phyloP scores from a whole-genome alignment of 768 basidiomycete species.

The Plicaturopsis crispa region DNA sequence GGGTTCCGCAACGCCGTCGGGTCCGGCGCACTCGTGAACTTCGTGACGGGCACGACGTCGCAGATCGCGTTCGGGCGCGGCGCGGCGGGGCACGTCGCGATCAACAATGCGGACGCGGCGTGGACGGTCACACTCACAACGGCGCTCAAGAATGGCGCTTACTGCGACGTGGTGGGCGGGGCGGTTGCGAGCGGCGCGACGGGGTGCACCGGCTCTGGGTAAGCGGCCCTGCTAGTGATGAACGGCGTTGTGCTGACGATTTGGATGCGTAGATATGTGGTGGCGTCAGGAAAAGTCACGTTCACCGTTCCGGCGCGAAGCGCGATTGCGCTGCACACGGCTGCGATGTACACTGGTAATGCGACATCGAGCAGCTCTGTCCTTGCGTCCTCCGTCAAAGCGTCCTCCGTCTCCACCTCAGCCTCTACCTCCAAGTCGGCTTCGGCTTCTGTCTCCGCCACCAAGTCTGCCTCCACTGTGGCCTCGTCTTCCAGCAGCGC shows the following conservation, averaged over 20 bases:
- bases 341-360: conserved; percentile 16
- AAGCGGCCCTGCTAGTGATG: no score
- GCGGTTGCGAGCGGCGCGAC: conserved; percentile 21
- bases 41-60: conserved; percentile 47
- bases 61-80: conserved; percentile 65
- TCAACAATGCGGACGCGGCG: conserved; percentile 51
- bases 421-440: no score
- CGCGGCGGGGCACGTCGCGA: conserved; percentile 51
- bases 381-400: no score
- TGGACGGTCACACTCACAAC: conserved; percentile 56
- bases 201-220: conserved; percentile 53
- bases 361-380: background rate
- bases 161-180: conserved; percentile 64
- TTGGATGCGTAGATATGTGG: no score
- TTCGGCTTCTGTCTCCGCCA: no score
- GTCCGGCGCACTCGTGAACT: conserved; percentile 39
- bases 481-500: no score
- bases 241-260: no score
- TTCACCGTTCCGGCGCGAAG: conserved; percentile 42
- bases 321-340: conserved; percentile 51
- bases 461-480: no score
- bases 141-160: conserved; percentile 45
- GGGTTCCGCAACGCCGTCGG: conserved; percentile 58
- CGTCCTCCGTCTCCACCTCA: no score
- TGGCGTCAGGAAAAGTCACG: no score